Evolutionary conservation across 148 eudicot species (phyloP), one percentile per base, ranked within the genome.

Genomic region (Rhododendron simsii): DNA sequence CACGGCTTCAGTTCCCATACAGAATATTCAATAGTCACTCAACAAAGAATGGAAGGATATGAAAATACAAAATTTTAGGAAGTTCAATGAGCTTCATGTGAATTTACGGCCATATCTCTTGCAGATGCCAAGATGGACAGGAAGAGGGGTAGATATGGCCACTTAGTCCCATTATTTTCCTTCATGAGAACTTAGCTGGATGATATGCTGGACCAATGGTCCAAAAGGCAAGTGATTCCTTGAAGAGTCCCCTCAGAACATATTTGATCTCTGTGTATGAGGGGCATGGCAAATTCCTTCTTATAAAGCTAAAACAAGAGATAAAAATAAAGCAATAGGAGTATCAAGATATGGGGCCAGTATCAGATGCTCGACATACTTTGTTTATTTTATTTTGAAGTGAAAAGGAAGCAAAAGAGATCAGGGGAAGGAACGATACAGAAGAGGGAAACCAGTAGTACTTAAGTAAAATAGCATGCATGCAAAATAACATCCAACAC

Each of bases 1-100:
- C 9, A 93, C 89, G 84, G 91, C 93, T 11, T 92, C 94, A 15
- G 91, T 94, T 85, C 91, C 90, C 81, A 92, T 21, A 47, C 57
- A 45, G 57, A 47, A 78, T 78, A 78, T 47, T 78, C 48, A 12
- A n/a, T 5, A 47, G 3, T 50, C 20, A 39, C 81, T 47, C 67
- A 67, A 45, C 26, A 44, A 10, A 48, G 0, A 73, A 73, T 8
- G 35, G 8, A 75, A 84, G n/a, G 41, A 84, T 33, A 63, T 53
- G 61, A 28, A 53, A 51, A 20, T 37, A 78, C 35, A 76, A 73
- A 6, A 82, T 81, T 77, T 74, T 83, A 53, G 30, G 33, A 80
- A 84, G 84, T 67, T 80, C 63, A 73, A 84, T 14, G 83, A 73
- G 83, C 78, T 26, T 65, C 77, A 81, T 69, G 50, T 75, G 80